Percentiles rank a stretch among this genome's conserved stretches.
Evolutionary conservation across 148 eudicot species (phyloP).

Genomic region (Persicaria maculosa): DNA sequence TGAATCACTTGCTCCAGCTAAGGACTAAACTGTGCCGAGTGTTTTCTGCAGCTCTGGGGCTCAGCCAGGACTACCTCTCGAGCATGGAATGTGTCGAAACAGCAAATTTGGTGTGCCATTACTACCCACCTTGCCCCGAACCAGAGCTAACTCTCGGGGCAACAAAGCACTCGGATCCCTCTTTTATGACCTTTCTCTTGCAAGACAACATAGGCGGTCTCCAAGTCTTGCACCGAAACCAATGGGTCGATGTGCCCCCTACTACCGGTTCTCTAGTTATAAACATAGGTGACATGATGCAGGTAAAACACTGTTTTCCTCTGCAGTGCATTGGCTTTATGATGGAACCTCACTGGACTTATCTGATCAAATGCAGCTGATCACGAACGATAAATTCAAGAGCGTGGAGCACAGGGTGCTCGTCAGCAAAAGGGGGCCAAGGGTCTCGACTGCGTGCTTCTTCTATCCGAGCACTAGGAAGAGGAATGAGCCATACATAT

Average conservation of each 20-base stretch:
- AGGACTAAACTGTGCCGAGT: conserved; percentile 15
- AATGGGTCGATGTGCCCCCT: conserved; percentile 20
- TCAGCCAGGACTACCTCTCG: conserved; percentile 13
- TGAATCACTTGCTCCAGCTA: conserved; percentile 15
- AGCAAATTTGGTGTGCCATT: conserved; percentile 14
- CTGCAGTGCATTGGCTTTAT: no score
- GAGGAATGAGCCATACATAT: conserved; percentile 15
- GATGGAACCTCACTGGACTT: no score
- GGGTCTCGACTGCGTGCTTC: conserved; percentile 12
- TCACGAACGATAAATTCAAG: conserved; percentile 15
- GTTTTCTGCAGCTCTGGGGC: conserved; percentile 22
- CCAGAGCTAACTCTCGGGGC: conserved; percentile 21
- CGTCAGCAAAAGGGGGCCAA: conserved; percentile 10
- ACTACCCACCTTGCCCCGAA: conserved; percentile 26
- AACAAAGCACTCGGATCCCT: conserved; percentile 22
- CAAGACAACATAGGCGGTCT: conserved; percentile 22
- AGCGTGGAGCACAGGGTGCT: conserved; percentile 18
- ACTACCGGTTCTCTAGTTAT: conserved; percentile 13
- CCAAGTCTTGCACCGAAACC: conserved; percentile 20
- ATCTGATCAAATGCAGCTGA: conserved; percentile 6
- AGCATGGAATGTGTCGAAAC: conserved; percentile 18
- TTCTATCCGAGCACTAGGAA: conserved; percentile 28
- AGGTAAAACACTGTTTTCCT: conserved; percentile 6
- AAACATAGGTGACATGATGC: conserved; percentile 21
- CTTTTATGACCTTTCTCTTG: conserved; percentile 20